These are phyloP conservation scores for Solanum ossicruentum DNA, from an alignment of 257 asterid species.

Conservation along the genomic window DNA sequence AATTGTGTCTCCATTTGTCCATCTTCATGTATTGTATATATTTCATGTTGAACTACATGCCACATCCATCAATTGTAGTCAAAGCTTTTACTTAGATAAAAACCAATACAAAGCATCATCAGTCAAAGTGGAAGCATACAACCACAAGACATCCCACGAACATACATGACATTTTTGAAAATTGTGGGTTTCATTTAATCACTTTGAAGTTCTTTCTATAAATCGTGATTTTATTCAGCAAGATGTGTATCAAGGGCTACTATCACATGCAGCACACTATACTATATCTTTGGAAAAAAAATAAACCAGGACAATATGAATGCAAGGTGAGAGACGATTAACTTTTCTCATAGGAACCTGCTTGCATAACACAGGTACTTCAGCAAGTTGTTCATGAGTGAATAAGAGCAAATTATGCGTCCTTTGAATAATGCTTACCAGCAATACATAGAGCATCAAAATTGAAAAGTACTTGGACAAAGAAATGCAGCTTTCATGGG, in stretches of 20 bases:
- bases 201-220: background rate
- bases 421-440: background rate
- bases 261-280: background rate
- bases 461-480: background rate
- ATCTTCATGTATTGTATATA: background rate
- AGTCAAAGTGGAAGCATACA: background rate
- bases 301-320: background rate
- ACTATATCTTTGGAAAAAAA: background rate
- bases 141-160: background rate
- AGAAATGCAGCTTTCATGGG: constrained; percentile 1
- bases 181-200: background rate
- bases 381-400: background rate
- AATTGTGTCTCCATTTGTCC: background rate
- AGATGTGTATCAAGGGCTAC: background rate
- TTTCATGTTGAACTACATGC: background rate
- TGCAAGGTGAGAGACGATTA: background rate
- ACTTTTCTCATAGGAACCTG: background rate
- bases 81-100: background rate
- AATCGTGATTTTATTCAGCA: background rate
- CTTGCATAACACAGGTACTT: background rate
- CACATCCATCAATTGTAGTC: background rate
- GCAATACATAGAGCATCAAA: background rate
- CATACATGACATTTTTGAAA: background rate
- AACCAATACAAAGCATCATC: background rate
- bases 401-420: background rate